A percentile compares a stretch with the other conserved stretches of the same genome.
Evolutionary conservation across 352 stramenopile species (phyloP).

Genomic region (Pythium scleroteichum): DNA sequence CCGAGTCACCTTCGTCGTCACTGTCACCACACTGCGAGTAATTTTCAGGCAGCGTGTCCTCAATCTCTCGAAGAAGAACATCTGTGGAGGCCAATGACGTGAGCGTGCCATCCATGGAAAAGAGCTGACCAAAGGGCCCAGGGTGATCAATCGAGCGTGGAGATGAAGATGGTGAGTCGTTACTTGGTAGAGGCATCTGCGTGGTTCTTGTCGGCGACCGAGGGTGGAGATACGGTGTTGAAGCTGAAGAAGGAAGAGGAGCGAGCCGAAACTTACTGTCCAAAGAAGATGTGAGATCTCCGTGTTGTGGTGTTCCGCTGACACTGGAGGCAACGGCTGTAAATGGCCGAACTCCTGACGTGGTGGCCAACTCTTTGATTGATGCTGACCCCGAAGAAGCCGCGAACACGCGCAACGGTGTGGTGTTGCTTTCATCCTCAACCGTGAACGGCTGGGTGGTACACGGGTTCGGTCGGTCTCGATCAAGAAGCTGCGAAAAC

Average conservation of each 20-base stretch:
- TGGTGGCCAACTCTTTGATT: too few relatives aligned
- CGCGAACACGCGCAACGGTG: not conserved
- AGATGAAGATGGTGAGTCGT: constrained; percentile 2
- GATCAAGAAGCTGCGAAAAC: constrained; percentile 57
- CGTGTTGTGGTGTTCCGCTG: not conserved
- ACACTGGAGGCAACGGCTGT: not conserved
- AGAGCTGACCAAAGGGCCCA: constrained; percentile 5
- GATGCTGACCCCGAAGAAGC: too few relatives aligned
- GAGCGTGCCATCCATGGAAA: constrained; percentile 30
- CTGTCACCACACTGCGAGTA: constrained; percentile 29
- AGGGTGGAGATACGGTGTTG: constrained; percentile 7
- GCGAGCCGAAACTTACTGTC: constrained; percentile 20
- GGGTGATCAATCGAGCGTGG: not conserved
- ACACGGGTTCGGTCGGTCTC: constrained; percentile 30
- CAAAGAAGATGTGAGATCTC: not conserved
- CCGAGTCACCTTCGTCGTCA: constrained; percentile 49
- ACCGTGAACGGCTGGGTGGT: not conserved
- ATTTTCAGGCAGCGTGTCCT: constrained; percentile 53
- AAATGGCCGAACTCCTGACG: too few relatives aligned
- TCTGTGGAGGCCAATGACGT: constrained; percentile 41
- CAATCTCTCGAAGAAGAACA: constrained; percentile 69
- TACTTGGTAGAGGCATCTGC: not conserved
- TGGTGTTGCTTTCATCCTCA: not conserved
- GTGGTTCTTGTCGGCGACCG: not conserved
- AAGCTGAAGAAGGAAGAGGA: constrained; percentile 1